phyloP scores from a whole-genome alignment of 164 flowering plant genomes.

The Vitis cinerea region DNA sequence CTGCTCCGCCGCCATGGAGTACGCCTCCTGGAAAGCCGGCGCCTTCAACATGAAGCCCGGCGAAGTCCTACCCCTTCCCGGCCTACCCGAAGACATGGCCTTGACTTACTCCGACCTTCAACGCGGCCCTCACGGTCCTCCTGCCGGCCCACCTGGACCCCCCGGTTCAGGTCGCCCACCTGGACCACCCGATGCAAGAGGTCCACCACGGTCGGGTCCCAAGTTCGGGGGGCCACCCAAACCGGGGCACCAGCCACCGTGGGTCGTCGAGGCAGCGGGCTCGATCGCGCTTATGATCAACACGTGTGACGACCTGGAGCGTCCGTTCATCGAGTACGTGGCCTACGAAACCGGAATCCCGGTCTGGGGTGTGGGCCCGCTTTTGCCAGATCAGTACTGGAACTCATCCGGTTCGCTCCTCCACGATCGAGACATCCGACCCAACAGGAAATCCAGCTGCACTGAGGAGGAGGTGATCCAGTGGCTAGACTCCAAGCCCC shows the following conservation, averaged over 20 bases:
- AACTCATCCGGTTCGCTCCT: constrained; percentile 25
- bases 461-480: constrained; percentile 42
- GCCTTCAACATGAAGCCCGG: constrained; percentile 21
- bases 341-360: constrained; percentile 34
- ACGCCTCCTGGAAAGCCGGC: constrained; percentile 21
- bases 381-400: constrained; percentile 61
- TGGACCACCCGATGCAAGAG: neutral
- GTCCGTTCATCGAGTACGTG: constrained; percentile 47
- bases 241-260: constrained; percentile 31
- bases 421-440: constrained; percentile 11
- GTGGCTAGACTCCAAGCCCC: constrained; percentile 38
- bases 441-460: constrained; percentile 14
- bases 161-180: neutral
- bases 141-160: neutral
- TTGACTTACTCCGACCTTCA: constrained; percentile 23
- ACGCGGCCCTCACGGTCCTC: constrained; percentile 12
- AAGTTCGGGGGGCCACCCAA: constrained; percentile 13
- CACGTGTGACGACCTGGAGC: constrained; percentile 61
- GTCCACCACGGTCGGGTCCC: neutral
- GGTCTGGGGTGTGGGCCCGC: constrained; percentile 65
- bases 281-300: constrained; percentile 49
- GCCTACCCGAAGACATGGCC: constrained; percentile 32
- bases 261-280: constrained; percentile 43
- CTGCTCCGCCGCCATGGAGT: constrained; percentile 29
- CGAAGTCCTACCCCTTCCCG: constrained; percentile 25